These are phyloP conservation scores for Botrytis byssoidea DNA, from an alignment of 2,329 filamentous ascomycete genomes.

Conservation along the genomic window DNA sequence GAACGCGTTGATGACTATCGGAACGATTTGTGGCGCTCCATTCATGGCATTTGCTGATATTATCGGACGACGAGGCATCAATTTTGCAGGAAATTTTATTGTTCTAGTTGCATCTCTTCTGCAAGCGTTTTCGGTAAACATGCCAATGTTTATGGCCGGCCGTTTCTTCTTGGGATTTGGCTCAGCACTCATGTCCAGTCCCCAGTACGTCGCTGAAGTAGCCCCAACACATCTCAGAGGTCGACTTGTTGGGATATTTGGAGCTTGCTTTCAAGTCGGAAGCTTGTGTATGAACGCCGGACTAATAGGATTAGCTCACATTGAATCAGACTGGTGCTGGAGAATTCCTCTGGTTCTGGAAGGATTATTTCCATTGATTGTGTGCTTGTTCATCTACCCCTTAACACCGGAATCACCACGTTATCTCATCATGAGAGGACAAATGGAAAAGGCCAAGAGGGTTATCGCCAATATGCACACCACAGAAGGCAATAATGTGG, in stretches of 20 bases:
- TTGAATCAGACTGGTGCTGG: conserved; percentile 21
- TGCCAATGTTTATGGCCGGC: conserved; percentile 33
- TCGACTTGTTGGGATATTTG: conserved; percentile 48
- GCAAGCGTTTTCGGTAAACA: conserved; percentile 29
- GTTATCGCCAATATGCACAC: conserved; percentile 49
- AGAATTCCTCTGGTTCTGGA: conserved; percentile 32
- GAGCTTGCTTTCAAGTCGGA: conserved; percentile 45
- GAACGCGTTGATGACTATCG: conserved; percentile 50
- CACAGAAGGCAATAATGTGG: conserved; percentile 40
- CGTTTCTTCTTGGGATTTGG: conserved; percentile 34
- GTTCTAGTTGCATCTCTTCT: conserved; percentile 45
- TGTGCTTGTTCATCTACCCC: conserved; percentile 35
- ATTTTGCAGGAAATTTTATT: conserved; percentile 47
- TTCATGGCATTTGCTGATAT: conserved; percentile 51
- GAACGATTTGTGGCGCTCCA: conserved; percentile 48
- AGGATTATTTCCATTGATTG: conserved; percentile 42
- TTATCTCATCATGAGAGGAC: conserved; percentile 41
- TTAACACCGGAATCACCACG: conserved; percentile 39
- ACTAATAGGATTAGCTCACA: conserved; percentile 41
- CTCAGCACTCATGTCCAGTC: conserved; percentile 34
- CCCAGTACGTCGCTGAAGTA: conserved; percentile 49
- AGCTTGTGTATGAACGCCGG: conserved; percentile 43
- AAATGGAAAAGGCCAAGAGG: conserved; percentile 39
- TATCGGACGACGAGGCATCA: conserved; percentile 51
- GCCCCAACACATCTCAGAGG: conserved; percentile 50